phyloP scores from a whole-genome alignment of 257 asterid genomes.

The Perilla frutescens region DNA sequence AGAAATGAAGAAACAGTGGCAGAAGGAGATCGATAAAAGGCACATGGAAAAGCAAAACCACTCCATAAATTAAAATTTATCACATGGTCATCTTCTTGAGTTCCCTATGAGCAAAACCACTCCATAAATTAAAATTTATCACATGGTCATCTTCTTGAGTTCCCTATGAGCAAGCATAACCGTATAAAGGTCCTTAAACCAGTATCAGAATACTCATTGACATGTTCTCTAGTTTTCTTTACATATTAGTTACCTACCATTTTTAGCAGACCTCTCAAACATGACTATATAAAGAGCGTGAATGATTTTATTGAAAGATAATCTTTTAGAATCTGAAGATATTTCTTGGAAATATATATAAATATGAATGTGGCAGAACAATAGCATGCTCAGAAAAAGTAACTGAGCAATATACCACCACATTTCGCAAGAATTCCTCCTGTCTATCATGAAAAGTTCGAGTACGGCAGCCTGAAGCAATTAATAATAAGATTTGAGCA shows the following conservation, averaged over 20 bases:
- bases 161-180: constrained; percentile 63
- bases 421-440: constrained; percentile 28
- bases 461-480: no score
- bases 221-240: constrained; percentile 65
- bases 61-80: no score
- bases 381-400: no score
- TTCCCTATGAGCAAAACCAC: constrained; percentile 60
- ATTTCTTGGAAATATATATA: background rate
- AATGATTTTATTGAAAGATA: constrained; percentile 59
- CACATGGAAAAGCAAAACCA: no score
- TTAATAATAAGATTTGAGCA: no score
- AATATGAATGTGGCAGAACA: no score
- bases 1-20: no score
- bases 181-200: constrained; percentile 81
- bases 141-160: no score
- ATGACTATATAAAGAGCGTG: constrained; percentile 70
- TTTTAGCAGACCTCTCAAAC: constrained; percentile 68
- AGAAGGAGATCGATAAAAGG: no score
- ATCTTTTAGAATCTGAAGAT: constrained; percentile 18
- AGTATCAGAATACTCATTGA: constrained; percentile 81
- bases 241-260: constrained; percentile 56
- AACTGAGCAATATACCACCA: no score
- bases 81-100: no score
- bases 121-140: no score
- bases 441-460: constrained; percentile 33